A percentile compares a stretch with the other conserved stretches of the same genome.
These are phyloP conservation scores for Groenewaldozyma sp. DNA, from an alignment of 1,139 yeast species.

Conservation along the genomic window DNA sequence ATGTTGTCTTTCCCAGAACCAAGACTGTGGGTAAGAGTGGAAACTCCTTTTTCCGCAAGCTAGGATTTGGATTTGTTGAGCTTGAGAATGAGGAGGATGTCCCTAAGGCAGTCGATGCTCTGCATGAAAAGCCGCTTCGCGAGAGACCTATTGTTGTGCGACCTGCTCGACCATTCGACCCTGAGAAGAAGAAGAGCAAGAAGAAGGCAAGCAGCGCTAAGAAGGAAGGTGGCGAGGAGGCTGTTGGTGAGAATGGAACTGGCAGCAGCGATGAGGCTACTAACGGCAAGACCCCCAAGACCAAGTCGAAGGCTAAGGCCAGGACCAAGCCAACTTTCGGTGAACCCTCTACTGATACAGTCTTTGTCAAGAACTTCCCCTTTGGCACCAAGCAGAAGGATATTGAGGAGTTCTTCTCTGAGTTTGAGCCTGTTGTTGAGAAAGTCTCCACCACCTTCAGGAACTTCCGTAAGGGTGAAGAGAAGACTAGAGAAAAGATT, in stretches of 20 bases:
- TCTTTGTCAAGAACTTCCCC: slow-evolving; percentile 43
- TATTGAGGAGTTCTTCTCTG: slow-evolving; percentile 21
- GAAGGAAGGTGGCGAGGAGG: not conserved
- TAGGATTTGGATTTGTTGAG: slow-evolving; percentile 62
- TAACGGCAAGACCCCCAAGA: not conserved
- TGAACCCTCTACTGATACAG: slow-evolving; percentile 26
- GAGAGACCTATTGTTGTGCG: slow-evolving; percentile 44
- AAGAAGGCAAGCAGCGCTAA: slow-evolving; percentile 1
- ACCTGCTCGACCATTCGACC: slow-evolving; percentile 33
- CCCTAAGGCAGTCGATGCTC: slow-evolving; percentile 35
- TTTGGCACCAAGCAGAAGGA: slow-evolving; percentile 26
- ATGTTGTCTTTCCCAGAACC: slow-evolving; percentile 14
- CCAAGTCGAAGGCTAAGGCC: slow-evolving; percentile 3
- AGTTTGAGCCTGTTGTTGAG: slow-evolving; percentile 16
- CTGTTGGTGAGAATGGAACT: not conserved
- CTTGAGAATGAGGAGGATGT: slow-evolving; percentile 45
- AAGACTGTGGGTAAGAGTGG: slow-evolving; percentile 13
- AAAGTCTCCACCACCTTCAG: slow-evolving; percentile 9
- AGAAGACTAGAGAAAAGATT: slow-evolving; percentile 11
- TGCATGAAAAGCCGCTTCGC: slow-evolving; percentile 39
- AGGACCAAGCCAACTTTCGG: slow-evolving; percentile 5
- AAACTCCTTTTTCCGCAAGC: slow-evolving; percentile 26
- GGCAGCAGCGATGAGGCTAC: not conserved
- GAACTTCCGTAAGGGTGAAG: slow-evolving; percentile 8
- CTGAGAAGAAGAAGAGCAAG: not conserved